Conservation (phyloP, 306 rosid species). For the Casuarina cunninghamiana region DNA sequence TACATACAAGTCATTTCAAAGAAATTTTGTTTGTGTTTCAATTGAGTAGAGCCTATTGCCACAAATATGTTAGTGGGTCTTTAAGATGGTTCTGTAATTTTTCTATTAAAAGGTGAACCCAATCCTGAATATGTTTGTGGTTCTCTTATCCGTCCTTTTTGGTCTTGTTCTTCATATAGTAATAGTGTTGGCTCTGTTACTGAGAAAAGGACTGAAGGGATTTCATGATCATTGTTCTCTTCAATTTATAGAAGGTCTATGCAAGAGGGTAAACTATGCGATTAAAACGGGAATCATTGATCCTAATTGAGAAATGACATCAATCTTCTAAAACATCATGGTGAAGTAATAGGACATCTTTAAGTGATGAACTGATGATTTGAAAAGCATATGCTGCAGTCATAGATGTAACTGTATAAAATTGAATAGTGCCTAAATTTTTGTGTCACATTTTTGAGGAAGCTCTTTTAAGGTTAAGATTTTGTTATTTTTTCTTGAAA, state of each 20-base stretch:
- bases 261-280: not conserved
- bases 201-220: not conserved
- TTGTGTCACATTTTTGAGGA: not conserved
- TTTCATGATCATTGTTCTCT: not conserved
- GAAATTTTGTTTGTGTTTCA: not conserved
- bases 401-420: not conserved
- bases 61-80: not conserved
- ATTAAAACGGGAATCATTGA: not conserved
- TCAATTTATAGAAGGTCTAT: not conserved
- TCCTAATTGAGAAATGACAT: not conserved
- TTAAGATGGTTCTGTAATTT: conserved; percentile 2
- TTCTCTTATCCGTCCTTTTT: conserved; percentile 8
- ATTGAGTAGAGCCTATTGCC: not conserved
- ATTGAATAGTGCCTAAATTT: not conserved
- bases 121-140: conserved; percentile 26
- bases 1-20: conserved; percentile 5
- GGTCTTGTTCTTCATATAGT: conserved; percentile 21
- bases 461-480: not conserved
- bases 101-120: conserved; percentile 6
- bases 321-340: not conserved
- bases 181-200: conserved; percentile 2
- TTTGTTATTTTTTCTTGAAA: not conserved
- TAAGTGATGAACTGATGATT: not conserved
- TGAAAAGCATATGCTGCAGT: not conserved
- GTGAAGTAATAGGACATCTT: not conserved